Base-by-base conservation (phyloP, 176 grass and related monocot species). In the Musa schizocarpa region DNA sequence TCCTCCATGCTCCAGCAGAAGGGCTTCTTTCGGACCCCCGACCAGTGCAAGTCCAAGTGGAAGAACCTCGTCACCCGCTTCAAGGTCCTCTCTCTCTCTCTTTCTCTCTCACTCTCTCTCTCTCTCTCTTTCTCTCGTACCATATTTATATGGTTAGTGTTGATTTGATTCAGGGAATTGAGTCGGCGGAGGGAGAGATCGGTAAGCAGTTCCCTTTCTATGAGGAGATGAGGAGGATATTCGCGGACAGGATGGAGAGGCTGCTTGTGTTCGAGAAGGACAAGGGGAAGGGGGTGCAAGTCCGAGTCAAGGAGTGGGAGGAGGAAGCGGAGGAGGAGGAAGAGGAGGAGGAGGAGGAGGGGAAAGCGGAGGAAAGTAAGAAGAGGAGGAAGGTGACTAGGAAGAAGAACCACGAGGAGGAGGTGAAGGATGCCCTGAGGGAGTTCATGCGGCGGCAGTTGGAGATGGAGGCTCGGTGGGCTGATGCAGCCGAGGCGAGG, bases 41-140 rank as follows among this genome's bases (percentile, higher is more conserved):
- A 94, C 52, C 95, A 99, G 91, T 99, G 95, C 86, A 99, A 99
- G 86, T 99, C 95, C 81, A 99, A 99, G 88, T 99, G 95, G 95
- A 99, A 99, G 78, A 99, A 99, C 71, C 95, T 99, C 58, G 88
- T 99, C 69, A 92, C 95, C 24, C 54, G 95, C 63, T 99, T 86
- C 77, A 99, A 99, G 86, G 86, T 83, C 2, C 68, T 34, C 43
- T 34, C 25, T n/a, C 68, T 21, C 49, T n/a, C 13, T 54, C 17
- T 73, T 5, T 56, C 19, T 34, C 20, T 12, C 61, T 66, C 22
- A 0, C 22, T 22, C 22, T 22, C 22, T 22, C 22, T 22, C 22
- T 22, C 22, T 22, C 22, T 22, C 22, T 22, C 22, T 22, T 22
- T 22, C 22, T 22, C 27, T 3, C 34, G 34, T 43, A 6, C 34